A percentile compares a stretch with the other conserved stretches of the same genome.
phyloP scores from a whole-genome alignment of 2,329 filamentous ascomycete genomes.

The Colletotrichum sp. region DNA sequence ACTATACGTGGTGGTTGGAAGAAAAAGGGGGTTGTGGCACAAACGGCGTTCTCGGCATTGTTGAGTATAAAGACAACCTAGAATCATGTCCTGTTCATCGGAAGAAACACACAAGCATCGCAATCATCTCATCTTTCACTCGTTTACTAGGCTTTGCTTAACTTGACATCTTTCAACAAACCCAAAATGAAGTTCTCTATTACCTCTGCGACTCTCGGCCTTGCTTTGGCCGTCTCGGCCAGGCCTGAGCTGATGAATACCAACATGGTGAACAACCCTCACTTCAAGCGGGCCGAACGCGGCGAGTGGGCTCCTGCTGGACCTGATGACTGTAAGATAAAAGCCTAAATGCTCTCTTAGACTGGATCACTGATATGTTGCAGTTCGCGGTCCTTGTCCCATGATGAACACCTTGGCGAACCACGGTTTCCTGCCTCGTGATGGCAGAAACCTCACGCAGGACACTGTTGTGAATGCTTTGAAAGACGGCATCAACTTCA shows the following conservation, averaged over 20 bases:
- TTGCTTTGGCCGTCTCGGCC: neutral
- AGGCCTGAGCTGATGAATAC: neutral
- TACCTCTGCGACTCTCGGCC: neutral
- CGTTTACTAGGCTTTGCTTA: neutral
- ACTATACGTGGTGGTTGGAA: neutral
- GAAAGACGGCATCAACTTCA: conserved; percentile 46
- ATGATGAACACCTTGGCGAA: conserved; percentile 59
- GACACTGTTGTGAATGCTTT: conserved; percentile 42
- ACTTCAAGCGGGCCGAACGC: neutral
- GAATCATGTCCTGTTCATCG: neutral
- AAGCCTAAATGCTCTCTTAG: rapidly evolving
- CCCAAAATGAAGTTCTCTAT: neutral
- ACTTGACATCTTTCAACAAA: neutral
- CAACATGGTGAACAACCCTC: neutral
- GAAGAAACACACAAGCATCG: neutral
- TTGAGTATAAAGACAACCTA: neutral
- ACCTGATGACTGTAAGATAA: neutral
- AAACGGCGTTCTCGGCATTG: neutral
- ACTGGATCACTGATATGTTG: neutral
- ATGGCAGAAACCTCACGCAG: conserved; percentile 46
- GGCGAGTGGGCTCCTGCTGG: neutral
- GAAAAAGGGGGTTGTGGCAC: neutral
- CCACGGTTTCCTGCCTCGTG: conserved; percentile 51
- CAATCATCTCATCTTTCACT: neutral
- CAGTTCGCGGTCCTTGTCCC: conserved; percentile 50